Evolutionary conservation across 352 stramenopile genomes (phyloP), one percentile per base, ranked within the genome.

Genomic region (Globisporangium paddicum): DNA sequence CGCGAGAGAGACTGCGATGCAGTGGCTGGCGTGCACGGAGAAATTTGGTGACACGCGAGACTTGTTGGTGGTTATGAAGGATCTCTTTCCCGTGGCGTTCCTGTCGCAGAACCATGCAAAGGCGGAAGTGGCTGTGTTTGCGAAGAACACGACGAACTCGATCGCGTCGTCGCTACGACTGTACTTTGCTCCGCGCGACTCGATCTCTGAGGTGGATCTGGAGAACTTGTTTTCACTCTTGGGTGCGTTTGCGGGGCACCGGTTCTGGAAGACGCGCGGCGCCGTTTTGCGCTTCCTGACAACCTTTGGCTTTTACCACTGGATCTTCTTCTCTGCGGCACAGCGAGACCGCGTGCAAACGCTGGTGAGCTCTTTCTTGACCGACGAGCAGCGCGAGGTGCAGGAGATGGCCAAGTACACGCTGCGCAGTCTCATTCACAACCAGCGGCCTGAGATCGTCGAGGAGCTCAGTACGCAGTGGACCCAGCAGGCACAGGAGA

Each of bases 391-490:
- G 63, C 80, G 83, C 5, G 83, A 93, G 53, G 79, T 93, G 21
- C 83, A 93, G 54, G 77, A 87, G 13, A 89, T 90, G 75, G 83
- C 83, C 26, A 89, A 90, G 64, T 88, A 82, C 50, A 73, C 83
- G 3, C 58, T 93, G 7, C 79, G 83, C 4, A 75, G 75, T 42
- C 72, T 93, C 28, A 58, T 88, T 1, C 81, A 89, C 57, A 86
- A 82, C 42, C 64, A 90, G 41, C 68, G 77, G 9, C 42, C 54
- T 3, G 61, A 55, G 0, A 54, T 58, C 6, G 77, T 90, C 28
- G 58, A 66, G 4, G 61, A 50, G 10, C 62, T 89, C 32, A 81
- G 73, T n/a, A 47, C 55, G 11, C 57, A 68, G 9, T 73, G 86
- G 26, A 69, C 55, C 6, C 63, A 76, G 2, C 67, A 67, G 45